phyloP scores from a whole-genome alignment of 2,329 filamentous ascomycete genomes.

The Domatiomyces catenatus region DNA sequence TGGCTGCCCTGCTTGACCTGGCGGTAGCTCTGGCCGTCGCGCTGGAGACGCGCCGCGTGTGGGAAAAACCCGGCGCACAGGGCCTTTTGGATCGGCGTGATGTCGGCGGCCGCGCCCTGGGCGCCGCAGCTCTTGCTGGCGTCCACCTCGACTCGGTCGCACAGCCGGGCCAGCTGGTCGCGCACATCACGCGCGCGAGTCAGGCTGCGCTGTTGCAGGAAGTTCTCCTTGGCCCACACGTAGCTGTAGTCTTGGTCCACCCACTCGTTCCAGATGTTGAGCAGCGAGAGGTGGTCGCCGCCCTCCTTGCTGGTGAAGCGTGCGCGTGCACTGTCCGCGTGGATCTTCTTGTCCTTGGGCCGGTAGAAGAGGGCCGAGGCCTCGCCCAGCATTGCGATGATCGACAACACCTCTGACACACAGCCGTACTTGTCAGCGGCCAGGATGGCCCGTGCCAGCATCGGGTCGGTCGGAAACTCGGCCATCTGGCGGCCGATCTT shows the following conservation, averaged over 20 bases:
- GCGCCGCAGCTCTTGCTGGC: conserved; percentile 48
- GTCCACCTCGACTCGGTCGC: conserved; percentile 78
- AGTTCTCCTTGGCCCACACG: conserved; percentile 85
- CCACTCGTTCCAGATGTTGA: conserved; percentile 95
- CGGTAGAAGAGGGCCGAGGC: conserved; percentile 80
- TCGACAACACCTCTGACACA: conserved; percentile 78
- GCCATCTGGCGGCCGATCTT: conserved; percentile 88
- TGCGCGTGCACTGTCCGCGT: conserved; percentile 77
- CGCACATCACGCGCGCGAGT: conserved; percentile 79
- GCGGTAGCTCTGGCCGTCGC: conserved; percentile 73
- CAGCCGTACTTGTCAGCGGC: conserved; percentile 83
- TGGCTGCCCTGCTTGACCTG: conserved; percentile 65
- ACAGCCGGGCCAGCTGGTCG: conserved; percentile 81
- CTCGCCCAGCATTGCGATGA: conserved; percentile 89
- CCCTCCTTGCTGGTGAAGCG: conserved; percentile 83
- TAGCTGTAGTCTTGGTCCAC: conserved; percentile 78
- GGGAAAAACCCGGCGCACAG: conserved; percentile 88
- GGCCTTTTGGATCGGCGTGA: conserved; percentile 69
- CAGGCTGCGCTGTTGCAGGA: conserved; percentile 77
- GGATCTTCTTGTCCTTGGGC: conserved; percentile 92
- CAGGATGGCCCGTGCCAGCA: conserved; percentile 77
- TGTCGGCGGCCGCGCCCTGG: conserved; percentile 39
- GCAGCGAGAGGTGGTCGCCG: conserved; percentile 72
- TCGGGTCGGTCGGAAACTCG: conserved; percentile 83
- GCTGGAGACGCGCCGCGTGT: conserved; percentile 71